These are phyloP conservation scores for Saprolegnia parasitica DNA, from an alignment of 352 stramenopile genomes.

Conservation along the genomic window DNA sequence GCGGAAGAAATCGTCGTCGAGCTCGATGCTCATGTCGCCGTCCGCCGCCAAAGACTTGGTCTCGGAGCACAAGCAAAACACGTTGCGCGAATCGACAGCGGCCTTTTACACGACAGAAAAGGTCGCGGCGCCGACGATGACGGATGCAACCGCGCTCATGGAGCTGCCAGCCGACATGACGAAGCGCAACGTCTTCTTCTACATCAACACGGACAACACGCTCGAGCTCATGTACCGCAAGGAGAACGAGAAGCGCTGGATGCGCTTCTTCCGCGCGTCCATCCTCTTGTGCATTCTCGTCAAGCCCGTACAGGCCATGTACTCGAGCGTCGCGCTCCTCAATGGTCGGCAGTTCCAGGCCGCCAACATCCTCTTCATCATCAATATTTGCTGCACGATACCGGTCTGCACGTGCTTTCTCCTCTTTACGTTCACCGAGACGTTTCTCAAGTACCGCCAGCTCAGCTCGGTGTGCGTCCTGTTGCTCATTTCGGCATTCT, in stretches of 20 bases:
- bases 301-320: conserved; percentile 76
- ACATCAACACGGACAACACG: conserved; percentile 48
- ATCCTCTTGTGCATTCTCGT: conserved; percentile 58
- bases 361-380: conserved; percentile 63
- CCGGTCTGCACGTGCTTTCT: too few species aligned
- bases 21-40: too few species aligned
- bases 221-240: conserved; percentile 70
- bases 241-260: conserved; percentile 62
- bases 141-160: conserved; percentile 62
- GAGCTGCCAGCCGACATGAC: conserved; percentile 66
- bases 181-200: conserved; percentile 57
- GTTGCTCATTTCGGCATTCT: too few species aligned
- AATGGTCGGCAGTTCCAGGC: conserved; percentile 45
- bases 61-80: too few species aligned
- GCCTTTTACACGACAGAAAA: conserved; percentile 33
- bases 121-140: conserved; percentile 26
- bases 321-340: conserved; percentile 50
- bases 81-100: too few species aligned
- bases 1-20: too few species aligned
- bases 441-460: too few species aligned
- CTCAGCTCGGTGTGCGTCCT: too few species aligned
- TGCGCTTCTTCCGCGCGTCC: conserved; percentile 64
- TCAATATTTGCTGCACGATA: too few species aligned
- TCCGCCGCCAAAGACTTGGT: too few species aligned
- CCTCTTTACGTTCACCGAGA: too few species aligned